phyloP scores from a whole-genome alignment of 805 yeast species.

The Ogataea corticis region DNA sequence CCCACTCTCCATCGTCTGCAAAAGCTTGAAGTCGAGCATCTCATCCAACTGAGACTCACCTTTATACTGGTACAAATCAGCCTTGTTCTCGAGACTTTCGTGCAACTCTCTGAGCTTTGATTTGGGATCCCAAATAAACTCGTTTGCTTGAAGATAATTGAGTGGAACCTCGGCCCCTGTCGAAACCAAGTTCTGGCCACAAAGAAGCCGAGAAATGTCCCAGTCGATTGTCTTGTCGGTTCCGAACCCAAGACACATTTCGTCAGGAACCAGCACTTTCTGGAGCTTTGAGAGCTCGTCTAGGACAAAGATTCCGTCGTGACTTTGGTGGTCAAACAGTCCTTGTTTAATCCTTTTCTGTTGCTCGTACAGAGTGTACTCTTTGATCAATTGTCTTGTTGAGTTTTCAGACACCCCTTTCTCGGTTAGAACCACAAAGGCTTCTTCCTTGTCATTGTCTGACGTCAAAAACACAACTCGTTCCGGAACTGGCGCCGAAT shows the following conservation, averaged over 20 bases:
- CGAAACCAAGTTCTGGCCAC: not conserved
- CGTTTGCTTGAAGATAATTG: constrained; percentile 6
- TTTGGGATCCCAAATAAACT: constrained; percentile 13
- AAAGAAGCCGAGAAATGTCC: constrained; percentile 10
- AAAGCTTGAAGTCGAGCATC: constrained; percentile 10
- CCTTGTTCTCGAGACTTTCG: not conserved
- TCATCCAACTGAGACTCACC: not conserved
- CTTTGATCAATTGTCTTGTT: constrained; percentile 13
- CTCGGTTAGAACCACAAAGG: constrained; percentile 20
- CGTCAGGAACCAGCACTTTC: constrained; percentile 4
- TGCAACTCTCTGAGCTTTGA: not conserved
- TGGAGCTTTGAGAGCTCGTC: constrained; percentile 13
- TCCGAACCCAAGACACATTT: not conserved
- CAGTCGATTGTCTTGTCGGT: constrained; percentile 1
- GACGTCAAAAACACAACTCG: constrained; percentile 33
- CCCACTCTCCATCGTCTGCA: constrained; percentile 7
- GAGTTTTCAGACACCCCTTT: not conserved
- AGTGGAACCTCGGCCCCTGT: not conserved
- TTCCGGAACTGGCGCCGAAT: constrained; percentile 34
- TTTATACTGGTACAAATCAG: not conserved
- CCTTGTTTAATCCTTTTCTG: not conserved
- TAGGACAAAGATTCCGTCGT: constrained; percentile 14
- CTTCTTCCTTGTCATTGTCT: constrained; percentile 11
- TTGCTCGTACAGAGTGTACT: constrained; percentile 9
- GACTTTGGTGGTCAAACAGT: not conserved